Conservation (phyloP, 139 green algal species). For the Penium margaritaceum region DNA sequence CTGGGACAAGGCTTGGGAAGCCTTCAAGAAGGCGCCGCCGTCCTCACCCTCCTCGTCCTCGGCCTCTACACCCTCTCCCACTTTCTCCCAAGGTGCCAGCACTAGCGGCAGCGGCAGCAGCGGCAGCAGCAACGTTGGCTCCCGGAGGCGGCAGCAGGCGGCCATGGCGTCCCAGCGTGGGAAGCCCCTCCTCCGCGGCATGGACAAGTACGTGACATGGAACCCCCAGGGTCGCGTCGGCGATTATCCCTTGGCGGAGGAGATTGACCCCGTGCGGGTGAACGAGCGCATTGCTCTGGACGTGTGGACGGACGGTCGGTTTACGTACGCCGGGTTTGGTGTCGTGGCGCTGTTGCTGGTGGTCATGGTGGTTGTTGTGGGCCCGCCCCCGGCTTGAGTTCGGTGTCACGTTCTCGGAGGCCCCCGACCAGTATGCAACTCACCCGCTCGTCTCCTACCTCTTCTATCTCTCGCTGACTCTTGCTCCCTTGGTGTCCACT, state of each 20-base stretch:
- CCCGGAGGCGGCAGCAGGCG: not conserved
- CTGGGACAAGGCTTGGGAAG: conserved; percentile 28
- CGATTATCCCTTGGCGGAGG: conserved; percentile 16
- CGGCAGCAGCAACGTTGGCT: not conserved
- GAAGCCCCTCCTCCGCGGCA: not conserved
- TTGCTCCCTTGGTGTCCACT: no score
- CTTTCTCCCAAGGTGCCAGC: not conserved
- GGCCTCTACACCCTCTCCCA: not conserved
- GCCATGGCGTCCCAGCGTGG: not conserved
- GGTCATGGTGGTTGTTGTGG: conserved; percentile 30
- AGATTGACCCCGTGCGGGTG: conserved; percentile 9
- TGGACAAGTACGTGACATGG: conserved; percentile 33
- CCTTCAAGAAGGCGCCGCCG: conserved; percentile 11
- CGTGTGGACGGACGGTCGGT: conserved; percentile 25
- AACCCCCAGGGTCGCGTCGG: not conserved
- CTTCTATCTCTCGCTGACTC: no score
- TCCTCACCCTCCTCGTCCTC: no score
- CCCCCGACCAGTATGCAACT: no score
- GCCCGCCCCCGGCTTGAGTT: conserved; percentile 15
- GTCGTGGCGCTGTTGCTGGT: conserved; percentile 16
- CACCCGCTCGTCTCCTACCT: no score
- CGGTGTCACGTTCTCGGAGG: no score
- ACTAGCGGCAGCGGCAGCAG: conserved; percentile 1
- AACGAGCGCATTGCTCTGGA: conserved; percentile 24
- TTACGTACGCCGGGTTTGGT: conserved; percentile 33